Conservation (phyloP, 208 protist genomes). For the Novymonas esmeraldas region DNA sequence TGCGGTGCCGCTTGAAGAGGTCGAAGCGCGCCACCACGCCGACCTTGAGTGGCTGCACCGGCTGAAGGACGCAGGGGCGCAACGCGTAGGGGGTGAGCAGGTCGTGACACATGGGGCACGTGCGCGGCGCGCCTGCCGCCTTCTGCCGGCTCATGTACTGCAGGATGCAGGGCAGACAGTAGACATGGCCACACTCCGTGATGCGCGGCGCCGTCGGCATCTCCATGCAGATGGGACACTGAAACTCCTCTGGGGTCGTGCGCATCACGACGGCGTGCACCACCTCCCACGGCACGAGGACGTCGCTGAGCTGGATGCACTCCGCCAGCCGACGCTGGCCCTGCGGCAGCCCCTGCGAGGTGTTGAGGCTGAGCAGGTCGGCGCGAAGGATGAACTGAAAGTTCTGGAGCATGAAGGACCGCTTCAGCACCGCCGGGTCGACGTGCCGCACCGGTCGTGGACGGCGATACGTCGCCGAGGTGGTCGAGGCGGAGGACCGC, state of each 20-base stretch:
- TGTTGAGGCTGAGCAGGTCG: slow-evolving; percentile 53
- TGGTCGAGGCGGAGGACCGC: not conserved
- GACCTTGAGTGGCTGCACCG: slow-evolving; percentile 30
- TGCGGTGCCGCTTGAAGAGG: slow-evolving; percentile 57
- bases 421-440: slow-evolving; percentile 55
- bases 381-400: slow-evolving; percentile 86
- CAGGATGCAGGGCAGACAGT: slow-evolving; percentile 81
- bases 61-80: slow-evolving; percentile 64
- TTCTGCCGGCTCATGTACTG: slow-evolving; percentile 64
- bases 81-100: slow-evolving; percentile 50
- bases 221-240: slow-evolving; percentile 88
- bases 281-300: slow-evolving; percentile 71
- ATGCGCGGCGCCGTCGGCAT: slow-evolving; percentile 70
- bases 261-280: slow-evolving; percentile 86
- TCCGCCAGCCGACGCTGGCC: slow-evolving; percentile 64
- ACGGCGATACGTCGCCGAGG: slow-evolving; percentile 21
- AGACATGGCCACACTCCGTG: slow-evolving; percentile 86
- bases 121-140: slow-evolving; percentile 48
- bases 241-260: slow-evolving; percentile 65
- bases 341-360: slow-evolving; percentile 51
- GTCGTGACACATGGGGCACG: slow-evolving; percentile 80
- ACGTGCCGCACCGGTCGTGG: slow-evolving; percentile 34
- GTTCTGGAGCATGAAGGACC: slow-evolving; percentile 87
- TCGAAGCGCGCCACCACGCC: slow-evolving; percentile 61
- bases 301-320: slow-evolving; percentile 55